phyloP scores from a whole-genome alignment of 2,329 filamentous ascomycete species.

The Harringtonia aguacate region DNA sequence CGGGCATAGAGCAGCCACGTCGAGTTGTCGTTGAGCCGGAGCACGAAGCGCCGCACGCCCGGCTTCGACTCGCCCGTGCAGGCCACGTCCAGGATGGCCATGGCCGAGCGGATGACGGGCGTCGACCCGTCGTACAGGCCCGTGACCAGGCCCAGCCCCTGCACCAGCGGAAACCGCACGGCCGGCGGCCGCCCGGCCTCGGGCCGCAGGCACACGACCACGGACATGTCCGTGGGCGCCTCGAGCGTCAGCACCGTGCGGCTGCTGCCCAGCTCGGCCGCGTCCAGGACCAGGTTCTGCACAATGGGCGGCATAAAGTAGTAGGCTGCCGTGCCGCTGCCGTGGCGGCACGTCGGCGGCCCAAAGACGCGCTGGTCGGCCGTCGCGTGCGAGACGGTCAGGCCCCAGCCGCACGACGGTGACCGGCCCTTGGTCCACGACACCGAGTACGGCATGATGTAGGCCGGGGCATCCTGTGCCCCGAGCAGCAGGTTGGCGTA shows the following conservation, averaged over 20 bases:
- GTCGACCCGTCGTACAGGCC: conserved; percentile 60
- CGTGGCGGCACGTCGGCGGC: conserved; percentile 27
- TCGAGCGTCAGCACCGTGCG: conserved; percentile 46
- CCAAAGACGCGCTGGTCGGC: conserved; percentile 58
- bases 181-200: conserved; percentile 36
- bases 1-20: conserved; percentile 76
- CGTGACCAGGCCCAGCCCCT: conserved; percentile 84
- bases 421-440: conserved; percentile 56
- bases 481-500: conserved; percentile 73
- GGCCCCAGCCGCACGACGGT: conserved; percentile 58
- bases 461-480: conserved; percentile 57
- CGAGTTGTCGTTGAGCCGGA: conserved; percentile 59
- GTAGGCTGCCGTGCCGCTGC: conserved; percentile 51
- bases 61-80: conserved; percentile 25
- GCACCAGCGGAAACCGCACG: conserved; percentile 72
- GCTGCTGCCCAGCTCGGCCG: conserved; percentile 53
- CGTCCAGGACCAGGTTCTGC: conserved; percentile 71
- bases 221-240: conserved; percentile 46
- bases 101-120: conserved; percentile 62
- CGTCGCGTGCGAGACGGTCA: conserved; percentile 67
- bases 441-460: conserved; percentile 65
- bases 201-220: conserved; percentile 56
- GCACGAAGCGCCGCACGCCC: conserved; percentile 65
- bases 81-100: conserved; percentile 4
- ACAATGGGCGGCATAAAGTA: conserved; percentile 76